These are phyloP conservation scores for Lantana camara DNA, from an alignment of 257 asterid species.

Conservation along the genomic window DNA sequence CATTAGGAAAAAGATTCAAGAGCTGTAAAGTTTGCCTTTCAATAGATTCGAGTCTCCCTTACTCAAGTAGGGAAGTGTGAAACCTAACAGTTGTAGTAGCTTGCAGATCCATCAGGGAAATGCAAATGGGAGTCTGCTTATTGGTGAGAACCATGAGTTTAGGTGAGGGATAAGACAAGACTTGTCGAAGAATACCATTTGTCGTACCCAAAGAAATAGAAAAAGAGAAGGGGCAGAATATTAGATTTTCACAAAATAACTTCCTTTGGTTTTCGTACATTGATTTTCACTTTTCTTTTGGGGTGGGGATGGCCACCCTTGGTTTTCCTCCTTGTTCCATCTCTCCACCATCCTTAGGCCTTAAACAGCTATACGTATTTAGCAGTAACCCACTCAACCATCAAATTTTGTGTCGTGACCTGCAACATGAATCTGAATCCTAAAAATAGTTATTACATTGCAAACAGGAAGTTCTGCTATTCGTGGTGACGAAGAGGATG, in stretches of 20 bases:
- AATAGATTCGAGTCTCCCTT: background rate
- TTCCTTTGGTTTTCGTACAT: background rate
- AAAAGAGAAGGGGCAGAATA: background rate
- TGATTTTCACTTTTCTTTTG: background rate
- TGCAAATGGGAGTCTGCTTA: conserved; percentile 12
- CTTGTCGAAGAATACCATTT: no score
- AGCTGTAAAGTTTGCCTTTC: background rate
- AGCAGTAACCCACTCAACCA: background rate
- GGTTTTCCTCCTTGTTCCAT: no score
- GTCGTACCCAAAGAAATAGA: background rate
- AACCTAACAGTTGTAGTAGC: conserved; percentile 7
- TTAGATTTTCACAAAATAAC: background rate
- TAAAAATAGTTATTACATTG: conserved; percentile 11
- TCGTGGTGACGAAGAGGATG: conserved; percentile 68
- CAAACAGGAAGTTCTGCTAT: conserved; percentile 78
- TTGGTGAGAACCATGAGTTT: conserved; percentile 6
- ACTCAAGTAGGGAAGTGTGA: background rate
- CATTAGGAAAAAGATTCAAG: background rate
- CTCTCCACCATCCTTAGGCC: background rate
- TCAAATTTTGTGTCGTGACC: conserved; percentile 5
- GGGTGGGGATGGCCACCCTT: conserved; percentile 4
- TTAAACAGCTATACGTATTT: conserved; percentile 14
- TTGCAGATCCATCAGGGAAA: conserved; percentile 2
- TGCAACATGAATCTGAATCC: conserved; percentile 21
- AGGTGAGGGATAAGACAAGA: conserved; percentile 1